phyloP scores from a whole-genome alignment of 73 alveolate species.

The Paraurostyla sp. region DNA sequence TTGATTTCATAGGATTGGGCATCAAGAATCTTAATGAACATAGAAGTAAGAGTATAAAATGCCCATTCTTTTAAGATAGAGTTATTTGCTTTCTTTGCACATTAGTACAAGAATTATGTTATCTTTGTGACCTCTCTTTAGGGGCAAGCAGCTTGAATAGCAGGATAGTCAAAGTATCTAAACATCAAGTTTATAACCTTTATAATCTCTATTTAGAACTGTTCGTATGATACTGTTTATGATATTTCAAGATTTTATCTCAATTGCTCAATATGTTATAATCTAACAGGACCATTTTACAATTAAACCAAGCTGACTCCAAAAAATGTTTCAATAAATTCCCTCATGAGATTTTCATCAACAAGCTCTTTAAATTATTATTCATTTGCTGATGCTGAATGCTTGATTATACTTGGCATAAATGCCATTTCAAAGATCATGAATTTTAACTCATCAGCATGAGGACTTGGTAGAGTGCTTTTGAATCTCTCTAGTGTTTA shows the following conservation, averaged over 20 bases:
- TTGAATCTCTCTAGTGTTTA: neutral
- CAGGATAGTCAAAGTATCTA: conserved; percentile 14
- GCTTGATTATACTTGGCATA: conserved; percentile 42
- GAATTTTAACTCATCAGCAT: conserved; percentile 13
- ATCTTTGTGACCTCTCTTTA: neutral
- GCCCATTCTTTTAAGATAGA: conserved; percentile 48
- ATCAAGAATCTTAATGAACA: conserved; percentile 13
- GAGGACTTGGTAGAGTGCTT: neutral
- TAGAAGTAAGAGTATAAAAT: conserved; percentile 26
- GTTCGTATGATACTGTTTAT: neutral
- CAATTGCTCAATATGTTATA: neutral
- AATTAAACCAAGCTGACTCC: neutral
- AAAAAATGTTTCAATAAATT: conserved; percentile 39
- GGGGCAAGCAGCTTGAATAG: neutral
- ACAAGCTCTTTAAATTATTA: conserved; percentile 1
- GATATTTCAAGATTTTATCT: conserved; percentile 34
- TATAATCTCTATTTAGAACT: conserved; percentile 37
- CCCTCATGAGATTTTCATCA: conserved; percentile 21
- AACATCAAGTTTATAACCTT: conserved; percentile 48
- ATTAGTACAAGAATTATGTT: conserved; percentile 14
- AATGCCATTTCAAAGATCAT: conserved; percentile 47
- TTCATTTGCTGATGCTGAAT: conserved; percentile 3
- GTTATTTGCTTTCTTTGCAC: conserved; percentile 49
- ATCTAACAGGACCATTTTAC: neutral
- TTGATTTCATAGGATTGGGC: neutral